Conservation (phyloP, 2,329 filamentous ascomycete genomes). For the Ophiostoma sp. region DNA sequence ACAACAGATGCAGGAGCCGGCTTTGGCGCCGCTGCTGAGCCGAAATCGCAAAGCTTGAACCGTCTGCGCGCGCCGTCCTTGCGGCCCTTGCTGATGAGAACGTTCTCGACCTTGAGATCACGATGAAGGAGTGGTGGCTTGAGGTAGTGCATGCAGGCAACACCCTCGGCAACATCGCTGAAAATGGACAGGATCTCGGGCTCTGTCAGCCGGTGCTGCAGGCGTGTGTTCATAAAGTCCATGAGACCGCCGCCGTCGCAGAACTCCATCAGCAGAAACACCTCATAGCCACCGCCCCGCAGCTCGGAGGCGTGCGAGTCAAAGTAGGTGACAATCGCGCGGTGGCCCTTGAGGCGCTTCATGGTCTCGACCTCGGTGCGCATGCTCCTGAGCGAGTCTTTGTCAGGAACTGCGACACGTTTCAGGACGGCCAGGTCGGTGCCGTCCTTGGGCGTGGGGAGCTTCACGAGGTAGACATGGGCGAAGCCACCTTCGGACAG, state of each 20-base stretch:
- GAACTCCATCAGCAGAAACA: slow-evolving; percentile 97
- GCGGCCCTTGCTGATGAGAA: slow-evolving; percentile 65
- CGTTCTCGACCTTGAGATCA: slow-evolving; percentile 96
- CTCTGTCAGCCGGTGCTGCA: slow-evolving; percentile 94
- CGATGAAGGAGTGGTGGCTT: slow-evolving; percentile 87
- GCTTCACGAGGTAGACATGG: slow-evolving; percentile 92
- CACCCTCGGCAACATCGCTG: slow-evolving; percentile 88
- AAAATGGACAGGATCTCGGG: slow-evolving; percentile 98
- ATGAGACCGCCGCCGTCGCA: slow-evolving; percentile 93
- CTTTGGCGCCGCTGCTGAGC: slow-evolving; percentile 76
- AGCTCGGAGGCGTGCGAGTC: slow-evolving; percentile 96
- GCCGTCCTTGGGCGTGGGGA: slow-evolving; percentile 70
- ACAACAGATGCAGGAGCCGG: slow-evolving; percentile 79
- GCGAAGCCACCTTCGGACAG: slow-evolving; percentile 97
- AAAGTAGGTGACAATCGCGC: slow-evolving; percentile 94
- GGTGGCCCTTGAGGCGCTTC: slow-evolving; percentile 97
- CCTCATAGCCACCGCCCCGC: slow-evolving; percentile 89
- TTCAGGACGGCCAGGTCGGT: slow-evolving; percentile 83
- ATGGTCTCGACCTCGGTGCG: slow-evolving; percentile 98
- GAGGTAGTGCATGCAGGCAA: slow-evolving; percentile 98
- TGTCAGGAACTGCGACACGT: slow-evolving; percentile 92
- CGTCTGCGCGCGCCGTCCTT: slow-evolving; percentile 52
- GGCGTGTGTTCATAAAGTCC: slow-evolving; percentile 98
- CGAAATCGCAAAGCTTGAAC: slow-evolving; percentile 98
- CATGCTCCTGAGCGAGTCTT: slow-evolving; percentile 91